A percentile compares a stretch with the other conserved stretches of the same genome.
These are phyloP conservation scores for Lotus japonicus DNA, from an alignment of 306 rosid species.

Conservation along the genomic window DNA sequence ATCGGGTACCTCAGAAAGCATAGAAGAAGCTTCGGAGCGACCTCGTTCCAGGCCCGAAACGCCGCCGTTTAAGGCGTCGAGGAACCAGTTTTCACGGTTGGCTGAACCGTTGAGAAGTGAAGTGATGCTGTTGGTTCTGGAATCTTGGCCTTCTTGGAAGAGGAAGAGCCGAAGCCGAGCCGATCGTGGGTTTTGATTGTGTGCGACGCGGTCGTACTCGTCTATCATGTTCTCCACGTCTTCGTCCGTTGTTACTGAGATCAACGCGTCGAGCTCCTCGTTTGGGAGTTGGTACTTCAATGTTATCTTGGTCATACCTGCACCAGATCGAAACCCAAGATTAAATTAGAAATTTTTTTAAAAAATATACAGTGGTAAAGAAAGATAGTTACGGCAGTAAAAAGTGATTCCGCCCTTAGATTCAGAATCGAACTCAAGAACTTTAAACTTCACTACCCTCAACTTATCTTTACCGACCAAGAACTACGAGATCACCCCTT, in stretches of 20 bases:
- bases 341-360: not conserved
- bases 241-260: conserved; percentile 81
- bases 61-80: conserved; percentile 79
- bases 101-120: conserved; percentile 76
- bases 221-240: conserved; percentile 99
- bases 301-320: conserved; percentile 56
- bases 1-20: conserved; percentile 88
- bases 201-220: conserved; percentile 74
- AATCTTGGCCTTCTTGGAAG: conserved; percentile 44
- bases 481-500: too few relatives aligned
- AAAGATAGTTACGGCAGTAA: too few relatives aligned
- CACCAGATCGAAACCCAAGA: not conserved
- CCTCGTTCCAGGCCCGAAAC: conserved; percentile 54
- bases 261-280: conserved; percentile 91
- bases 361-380: not conserved
- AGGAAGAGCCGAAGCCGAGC: conserved; percentile 82
- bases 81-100: conserved; percentile 84
- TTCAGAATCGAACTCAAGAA: too few relatives aligned
- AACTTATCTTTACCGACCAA: too few relatives aligned
- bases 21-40: conserved; percentile 81
- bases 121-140: conserved; percentile 60
- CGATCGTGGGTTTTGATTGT: conserved; percentile 59
- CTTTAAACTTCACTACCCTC: too few relatives aligned
- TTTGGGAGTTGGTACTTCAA: conserved; percentile 95
- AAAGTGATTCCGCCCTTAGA: too few relatives aligned